Conservation (phyloP, 148 eudicot genomes). For the Chenopodium album region DNA sequence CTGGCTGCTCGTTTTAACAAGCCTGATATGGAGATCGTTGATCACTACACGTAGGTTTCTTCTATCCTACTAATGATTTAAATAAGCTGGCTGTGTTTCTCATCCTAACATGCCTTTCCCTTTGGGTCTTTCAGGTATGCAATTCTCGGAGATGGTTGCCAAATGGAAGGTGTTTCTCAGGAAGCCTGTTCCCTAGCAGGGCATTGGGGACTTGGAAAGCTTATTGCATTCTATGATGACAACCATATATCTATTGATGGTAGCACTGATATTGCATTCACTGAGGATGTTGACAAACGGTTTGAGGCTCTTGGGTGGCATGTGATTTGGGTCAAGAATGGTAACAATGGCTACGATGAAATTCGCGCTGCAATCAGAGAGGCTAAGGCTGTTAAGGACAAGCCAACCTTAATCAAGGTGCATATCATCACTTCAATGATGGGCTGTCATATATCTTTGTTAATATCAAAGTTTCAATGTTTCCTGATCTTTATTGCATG, state of each 20-base stretch:
- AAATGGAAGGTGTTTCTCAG: slow-evolving; percentile 94
- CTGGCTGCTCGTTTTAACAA: slow-evolving; percentile 99
- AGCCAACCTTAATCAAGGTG: slow-evolving; percentile 96
- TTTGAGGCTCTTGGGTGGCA: slow-evolving; percentile 99
- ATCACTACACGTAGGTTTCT: slow-evolving; percentile 85
- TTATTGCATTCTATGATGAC: slow-evolving; percentile 95
- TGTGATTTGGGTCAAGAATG: slow-evolving; percentile 97
- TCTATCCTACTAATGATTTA: background rate
- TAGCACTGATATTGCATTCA: slow-evolving; percentile 94
- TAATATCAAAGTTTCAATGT: background rate
- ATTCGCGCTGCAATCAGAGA: slow-evolving; percentile 98
- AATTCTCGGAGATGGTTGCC: slow-evolving; percentile 93
- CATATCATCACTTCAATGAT: background rate
- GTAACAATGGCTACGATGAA: slow-evolving; percentile 91
- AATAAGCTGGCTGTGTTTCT: slow-evolving; percentile 1
- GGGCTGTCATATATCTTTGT: background rate
- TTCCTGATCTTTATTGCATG: background rate
- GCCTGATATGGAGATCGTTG: slow-evolving; percentile 83
- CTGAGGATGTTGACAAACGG: slow-evolving; percentile 83
- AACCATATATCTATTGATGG: slow-evolving; percentile 99
- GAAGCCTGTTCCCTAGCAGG: slow-evolving; percentile 98
- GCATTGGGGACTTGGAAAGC: slow-evolving; percentile 98
- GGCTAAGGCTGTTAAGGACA: slow-evolving; percentile 92
- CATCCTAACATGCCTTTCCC: background rate
- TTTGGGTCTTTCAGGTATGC: slow-evolving; percentile 45